These are phyloP conservation scores for Penicillium lividum DNA, from an alignment of 495 filamentous ascomycete species.

Conservation along the genomic window DNA sequence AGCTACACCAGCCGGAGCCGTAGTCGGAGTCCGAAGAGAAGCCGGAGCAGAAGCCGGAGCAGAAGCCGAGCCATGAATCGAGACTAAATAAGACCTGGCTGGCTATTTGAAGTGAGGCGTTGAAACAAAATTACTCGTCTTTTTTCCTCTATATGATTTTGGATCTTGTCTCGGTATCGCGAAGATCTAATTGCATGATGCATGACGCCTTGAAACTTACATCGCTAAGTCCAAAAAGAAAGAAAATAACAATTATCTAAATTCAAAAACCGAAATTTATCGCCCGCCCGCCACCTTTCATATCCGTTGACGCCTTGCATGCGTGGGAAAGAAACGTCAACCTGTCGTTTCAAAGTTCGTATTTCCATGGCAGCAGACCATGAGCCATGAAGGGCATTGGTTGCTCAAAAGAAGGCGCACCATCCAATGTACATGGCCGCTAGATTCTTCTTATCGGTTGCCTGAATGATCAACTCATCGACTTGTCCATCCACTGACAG, in stretches of 20 bases:
- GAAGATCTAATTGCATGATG: not conserved
- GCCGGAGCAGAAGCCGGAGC: slow-evolving; percentile 42
- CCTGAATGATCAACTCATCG: slow-evolving; percentile 84
- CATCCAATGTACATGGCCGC: slow-evolving; percentile 96
- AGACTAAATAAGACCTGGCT: slow-evolving; percentile 14
- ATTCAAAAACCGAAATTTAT: slow-evolving; percentile 1
- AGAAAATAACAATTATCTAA: not conserved
- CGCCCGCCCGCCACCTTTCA: not conserved
- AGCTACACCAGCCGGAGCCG: slow-evolving; percentile 47
- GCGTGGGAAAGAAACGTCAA: not conserved
- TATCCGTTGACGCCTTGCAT: not conserved
- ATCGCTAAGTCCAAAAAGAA: not conserved
- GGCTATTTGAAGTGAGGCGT: not conserved
- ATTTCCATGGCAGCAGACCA: not conserved
- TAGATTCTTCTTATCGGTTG: slow-evolving; percentile 73
- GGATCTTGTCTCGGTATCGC: not conserved
- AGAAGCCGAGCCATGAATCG: slow-evolving; percentile 40
- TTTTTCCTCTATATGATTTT: not conserved
- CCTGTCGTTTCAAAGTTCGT: not conserved
- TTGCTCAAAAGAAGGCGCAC: slow-evolving; percentile 83
- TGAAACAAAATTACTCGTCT: not conserved
- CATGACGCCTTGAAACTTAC: not conserved
- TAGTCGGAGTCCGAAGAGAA: slow-evolving; percentile 46
- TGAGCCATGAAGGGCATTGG: not conserved
- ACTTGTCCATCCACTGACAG: slow-evolving; percentile 95